Evolutionary conservation across 2,329 filamentous ascomycete genomes (phyloP).

Genomic region (Aspergillus spinulosporus): DNA sequence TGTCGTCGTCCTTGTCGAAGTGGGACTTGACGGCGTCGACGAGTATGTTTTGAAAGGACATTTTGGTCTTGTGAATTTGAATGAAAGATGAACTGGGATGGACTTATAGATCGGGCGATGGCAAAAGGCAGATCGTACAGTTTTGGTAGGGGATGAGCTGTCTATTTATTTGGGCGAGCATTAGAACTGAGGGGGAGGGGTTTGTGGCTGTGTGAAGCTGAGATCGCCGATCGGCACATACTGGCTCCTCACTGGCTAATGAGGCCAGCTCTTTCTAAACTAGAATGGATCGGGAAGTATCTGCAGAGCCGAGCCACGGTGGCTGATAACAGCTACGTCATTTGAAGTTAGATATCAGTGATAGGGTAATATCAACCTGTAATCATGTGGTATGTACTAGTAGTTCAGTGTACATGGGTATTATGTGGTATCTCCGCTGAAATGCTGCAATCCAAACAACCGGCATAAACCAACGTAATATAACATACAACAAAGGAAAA

Average conservation of each 20-base stretch:
- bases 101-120: background rate
- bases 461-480: background rate
- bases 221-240: background rate
- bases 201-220: constrained; percentile 13
- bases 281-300: background rate
- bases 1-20: constrained; percentile 13
- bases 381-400: background rate
- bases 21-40: constrained; percentile 18
- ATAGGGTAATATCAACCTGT: background rate
- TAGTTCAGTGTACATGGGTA: constrained; percentile 5
- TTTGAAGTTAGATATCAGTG: background rate
- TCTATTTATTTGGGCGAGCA: constrained; percentile 9
- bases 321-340: background rate
- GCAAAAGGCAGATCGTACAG: background rate
- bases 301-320: constrained; percentile 4
- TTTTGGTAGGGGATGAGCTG: constrained; percentile 1
- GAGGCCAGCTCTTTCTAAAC: background rate
- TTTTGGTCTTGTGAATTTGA: constrained; percentile 14
- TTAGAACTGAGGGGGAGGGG: constrained; percentile 1
- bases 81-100: no score
- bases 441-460: constrained; percentile 12
- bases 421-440: constrained; percentile 14
- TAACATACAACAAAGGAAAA: background rate
- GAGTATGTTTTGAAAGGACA: constrained; percentile 27
- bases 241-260: background rate